These are phyloP conservation scores for Exophiala oligosperma DNA, from an alignment of 2,329 filamentous ascomycete species.

Conservation along the genomic window DNA sequence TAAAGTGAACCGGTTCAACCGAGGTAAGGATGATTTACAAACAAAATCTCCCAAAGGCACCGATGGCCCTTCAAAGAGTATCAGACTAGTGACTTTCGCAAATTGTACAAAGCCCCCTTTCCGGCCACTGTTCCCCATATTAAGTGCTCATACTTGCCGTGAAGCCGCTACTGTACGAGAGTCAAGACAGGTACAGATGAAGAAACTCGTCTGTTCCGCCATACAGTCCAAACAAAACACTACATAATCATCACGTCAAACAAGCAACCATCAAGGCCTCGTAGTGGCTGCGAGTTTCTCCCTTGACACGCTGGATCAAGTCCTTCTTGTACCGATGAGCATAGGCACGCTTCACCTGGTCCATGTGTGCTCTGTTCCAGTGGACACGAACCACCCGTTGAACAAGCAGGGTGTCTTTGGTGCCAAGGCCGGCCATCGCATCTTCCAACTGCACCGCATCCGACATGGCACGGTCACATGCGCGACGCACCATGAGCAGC, in stretches of 20 bases:
- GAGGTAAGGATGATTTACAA: background rate
- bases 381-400: conserved; percentile 76
- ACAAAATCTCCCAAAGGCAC: background rate
- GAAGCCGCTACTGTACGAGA: background rate
- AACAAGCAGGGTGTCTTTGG: conserved; percentile 79
- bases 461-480: conserved; percentile 77
- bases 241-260: conserved; percentile 39
- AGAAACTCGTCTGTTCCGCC: no score
- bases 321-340: conserved; percentile 67
- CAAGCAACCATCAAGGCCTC: conserved; percentile 71
- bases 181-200: background rate
- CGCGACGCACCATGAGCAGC: conserved; percentile 73
- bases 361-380: conserved; percentile 76
- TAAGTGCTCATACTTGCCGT: background rate
- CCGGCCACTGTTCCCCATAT: no score
- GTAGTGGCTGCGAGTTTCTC: conserved; percentile 86
- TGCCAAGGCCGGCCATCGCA: conserved; percentile 82
- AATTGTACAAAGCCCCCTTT: no score
- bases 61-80: background rate
- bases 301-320: conserved; percentile 68
- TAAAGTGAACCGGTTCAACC: no score
- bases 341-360: conserved; percentile 77
- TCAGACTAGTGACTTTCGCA: no score
- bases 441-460: conserved; percentile 83
- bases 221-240: no score